Conservation (phyloP, 2,329 filamentous ascomycete genomes). For the Exophiala sp. region DNA sequence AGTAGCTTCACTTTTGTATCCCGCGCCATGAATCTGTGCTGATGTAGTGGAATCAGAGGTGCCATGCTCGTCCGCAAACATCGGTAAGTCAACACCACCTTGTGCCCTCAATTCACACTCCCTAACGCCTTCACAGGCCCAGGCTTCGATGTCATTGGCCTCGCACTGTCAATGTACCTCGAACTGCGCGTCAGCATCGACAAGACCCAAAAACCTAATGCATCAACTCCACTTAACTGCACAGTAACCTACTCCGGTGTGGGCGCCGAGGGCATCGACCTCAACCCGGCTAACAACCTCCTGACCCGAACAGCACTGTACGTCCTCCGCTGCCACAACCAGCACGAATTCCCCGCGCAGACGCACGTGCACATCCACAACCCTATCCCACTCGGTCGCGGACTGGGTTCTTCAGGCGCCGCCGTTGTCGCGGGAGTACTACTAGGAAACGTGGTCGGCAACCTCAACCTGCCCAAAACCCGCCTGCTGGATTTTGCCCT, state of each 20-base stretch:
- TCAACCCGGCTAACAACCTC: conserved; percentile 83
- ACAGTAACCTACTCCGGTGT: conserved; percentile 85
- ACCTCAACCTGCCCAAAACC: conserved; percentile 61
- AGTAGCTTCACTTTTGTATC: background rate
- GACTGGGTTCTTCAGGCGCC: conserved; percentile 90
- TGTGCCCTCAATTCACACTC: background rate
- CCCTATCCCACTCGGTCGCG: conserved; percentile 87
- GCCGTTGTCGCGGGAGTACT: conserved; percentile 95
- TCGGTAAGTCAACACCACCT: conserved; percentile 51
- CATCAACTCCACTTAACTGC: conserved; percentile 61
- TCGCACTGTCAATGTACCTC: conserved; percentile 90
- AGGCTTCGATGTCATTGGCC: conserved; percentile 93
- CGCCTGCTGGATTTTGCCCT: conserved; percentile 92
- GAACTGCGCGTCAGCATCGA: conserved; percentile 80
- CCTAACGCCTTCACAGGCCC: conserved; percentile 49
- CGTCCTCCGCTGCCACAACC: conserved; percentile 85
- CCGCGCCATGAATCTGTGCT: background rate
- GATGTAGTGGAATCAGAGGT: conserved; percentile 22
- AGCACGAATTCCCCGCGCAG: conserved; percentile 76
- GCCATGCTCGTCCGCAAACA: conserved; percentile 95
- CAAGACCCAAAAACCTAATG: conserved; percentile 15
- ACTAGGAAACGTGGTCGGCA: conserved; percentile 82
- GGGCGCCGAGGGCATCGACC: conserved; percentile 68
- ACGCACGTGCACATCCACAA: conserved; percentile 95
- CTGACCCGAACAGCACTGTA: conserved; percentile 93